Conservation (phyloP, 441 rosid species). For the Eutrema salsugineum region DNA sequence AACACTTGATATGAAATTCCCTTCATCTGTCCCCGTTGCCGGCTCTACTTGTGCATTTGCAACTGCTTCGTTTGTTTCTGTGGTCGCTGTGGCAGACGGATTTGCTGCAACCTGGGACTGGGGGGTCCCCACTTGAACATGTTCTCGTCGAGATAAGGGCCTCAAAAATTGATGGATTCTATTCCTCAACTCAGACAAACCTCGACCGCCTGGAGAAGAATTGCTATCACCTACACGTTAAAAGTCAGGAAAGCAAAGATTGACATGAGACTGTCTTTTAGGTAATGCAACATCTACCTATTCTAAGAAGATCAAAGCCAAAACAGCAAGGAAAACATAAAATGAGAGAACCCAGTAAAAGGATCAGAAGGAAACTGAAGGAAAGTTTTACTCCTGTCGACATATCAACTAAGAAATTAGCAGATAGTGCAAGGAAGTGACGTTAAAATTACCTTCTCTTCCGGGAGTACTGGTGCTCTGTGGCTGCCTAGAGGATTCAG, state of each 20-base stretch:
- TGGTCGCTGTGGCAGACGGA: slow-evolving; percentile 17
- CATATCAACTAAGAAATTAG: neutral
- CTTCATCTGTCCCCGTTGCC: slow-evolving; percentile 22
- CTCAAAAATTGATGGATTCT: slow-evolving; percentile 33
- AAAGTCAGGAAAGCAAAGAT: neutral
- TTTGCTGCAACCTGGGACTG: slow-evolving; percentile 27
- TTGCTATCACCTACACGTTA: slow-evolving; percentile 22
- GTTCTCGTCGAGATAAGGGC: slow-evolving; percentile 25
- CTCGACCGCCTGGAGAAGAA: slow-evolving; percentile 12
- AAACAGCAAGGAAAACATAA: slow-evolving; percentile 1
- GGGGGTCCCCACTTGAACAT: neutral
- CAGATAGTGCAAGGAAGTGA: neutral
- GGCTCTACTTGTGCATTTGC: slow-evolving; percentile 22
- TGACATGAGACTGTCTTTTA: neutral
- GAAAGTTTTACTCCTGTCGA: neutral
- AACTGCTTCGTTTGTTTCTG: slow-evolving; percentile 27
- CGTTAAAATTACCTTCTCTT: slow-evolving; percentile 28
- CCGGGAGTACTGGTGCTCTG: slow-evolving; percentile 14
- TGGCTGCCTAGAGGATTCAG: slow-evolving; percentile 25
- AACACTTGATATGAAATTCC: slow-evolving; percentile 32
- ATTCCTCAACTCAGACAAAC: slow-evolving; percentile 24
- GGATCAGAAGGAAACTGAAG: neutral
- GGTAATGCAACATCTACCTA: neutral
- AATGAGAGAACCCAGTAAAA: neutral
- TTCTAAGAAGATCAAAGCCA: slow-evolving; percentile 3